Conservation (phyloP, 208 protist genomes). For the Leishmania tarentolae region DNA sequence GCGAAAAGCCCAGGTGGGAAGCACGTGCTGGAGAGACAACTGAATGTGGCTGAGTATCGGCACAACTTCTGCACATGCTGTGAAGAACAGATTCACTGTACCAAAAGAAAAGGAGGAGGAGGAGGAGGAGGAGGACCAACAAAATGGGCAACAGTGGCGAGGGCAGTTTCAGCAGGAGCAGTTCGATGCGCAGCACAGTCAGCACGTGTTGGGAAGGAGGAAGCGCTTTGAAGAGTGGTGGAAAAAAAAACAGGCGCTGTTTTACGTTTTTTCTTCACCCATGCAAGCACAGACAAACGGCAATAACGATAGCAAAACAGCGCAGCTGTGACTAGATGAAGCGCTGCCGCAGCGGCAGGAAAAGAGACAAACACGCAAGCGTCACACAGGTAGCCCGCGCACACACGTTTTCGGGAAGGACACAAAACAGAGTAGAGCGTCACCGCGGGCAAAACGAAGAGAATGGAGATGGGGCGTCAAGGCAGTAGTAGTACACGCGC, state of each 20-base stretch:
- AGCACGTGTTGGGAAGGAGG: not conserved
- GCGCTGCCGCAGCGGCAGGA: not conserved
- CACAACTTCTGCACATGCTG: not conserved
- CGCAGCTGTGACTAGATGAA: not conserved
- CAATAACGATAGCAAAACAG: not conserved
- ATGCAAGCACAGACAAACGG: not conserved
- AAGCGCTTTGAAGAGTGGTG: not conserved
- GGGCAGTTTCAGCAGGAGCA: not conserved
- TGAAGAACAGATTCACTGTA: conserved; percentile 1
- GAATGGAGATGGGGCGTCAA: not conserved
- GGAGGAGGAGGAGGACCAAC: not conserved
- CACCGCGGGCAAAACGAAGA: not conserved
- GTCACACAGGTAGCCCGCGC: not conserved
- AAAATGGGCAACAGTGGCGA: not conserved
- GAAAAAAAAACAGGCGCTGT: not conserved
- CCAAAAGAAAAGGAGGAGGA: conserved; percentile 8
- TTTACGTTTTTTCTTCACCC: not conserved
- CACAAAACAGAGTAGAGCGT: too few relatives aligned
- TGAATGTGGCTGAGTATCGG: not conserved
- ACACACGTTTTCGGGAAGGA: not conserved
- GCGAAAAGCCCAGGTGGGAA: not conserved
- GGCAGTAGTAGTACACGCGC: not conserved
- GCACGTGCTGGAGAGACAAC: not conserved
- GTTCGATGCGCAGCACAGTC: not conserved
- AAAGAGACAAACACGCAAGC: not conserved